Conservation (phyloP, 129 eudicot species). For the Saussurea involucrata region DNA sequence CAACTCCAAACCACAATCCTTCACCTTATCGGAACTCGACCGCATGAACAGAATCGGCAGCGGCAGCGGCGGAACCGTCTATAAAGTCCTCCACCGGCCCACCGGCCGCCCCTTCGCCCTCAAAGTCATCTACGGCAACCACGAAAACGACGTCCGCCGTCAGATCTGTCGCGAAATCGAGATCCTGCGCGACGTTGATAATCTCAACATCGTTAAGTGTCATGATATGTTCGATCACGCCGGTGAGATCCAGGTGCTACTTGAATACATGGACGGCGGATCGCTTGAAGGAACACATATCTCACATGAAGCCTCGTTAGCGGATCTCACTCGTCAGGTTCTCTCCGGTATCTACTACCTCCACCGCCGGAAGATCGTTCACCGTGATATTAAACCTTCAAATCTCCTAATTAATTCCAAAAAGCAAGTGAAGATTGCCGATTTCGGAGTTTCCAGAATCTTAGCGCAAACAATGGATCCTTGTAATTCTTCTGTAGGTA, state of each 20-base stretch:
- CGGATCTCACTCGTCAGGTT: constrained; percentile 57
- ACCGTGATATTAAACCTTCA: constrained; percentile 79
- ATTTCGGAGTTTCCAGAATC: constrained; percentile 63
- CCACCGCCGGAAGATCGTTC: constrained; percentile 60
- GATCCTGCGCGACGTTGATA: constrained; percentile 74
- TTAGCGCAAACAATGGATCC: constrained; percentile 68
- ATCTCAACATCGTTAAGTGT: constrained; percentile 67
- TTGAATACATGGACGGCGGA: constrained; percentile 71
- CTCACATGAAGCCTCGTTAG: constrained; percentile 40
- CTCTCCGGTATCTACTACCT: constrained; percentile 61
- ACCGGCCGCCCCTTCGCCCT: constrained; percentile 54
- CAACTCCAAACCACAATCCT: background rate
- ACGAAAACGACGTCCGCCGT: constrained; percentile 62
- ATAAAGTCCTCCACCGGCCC: constrained; percentile 72
- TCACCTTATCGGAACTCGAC: constrained; percentile 55
- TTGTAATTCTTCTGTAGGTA: constrained; percentile 70
- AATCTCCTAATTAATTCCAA: constrained; percentile 48
- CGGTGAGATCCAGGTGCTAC: constrained; percentile 75
- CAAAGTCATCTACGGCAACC: constrained; percentile 69
- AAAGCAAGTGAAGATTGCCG: constrained; percentile 66
- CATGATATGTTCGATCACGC: constrained; percentile 63
- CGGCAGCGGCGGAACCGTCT: constrained; percentile 82
- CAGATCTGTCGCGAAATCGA: constrained; percentile 80
- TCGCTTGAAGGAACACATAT: constrained; percentile 59
- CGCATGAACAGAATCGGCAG: constrained; percentile 66